Conservation (phyloP, 805 yeast species). For the Isabelozyma pseudorhagii region DNA sequence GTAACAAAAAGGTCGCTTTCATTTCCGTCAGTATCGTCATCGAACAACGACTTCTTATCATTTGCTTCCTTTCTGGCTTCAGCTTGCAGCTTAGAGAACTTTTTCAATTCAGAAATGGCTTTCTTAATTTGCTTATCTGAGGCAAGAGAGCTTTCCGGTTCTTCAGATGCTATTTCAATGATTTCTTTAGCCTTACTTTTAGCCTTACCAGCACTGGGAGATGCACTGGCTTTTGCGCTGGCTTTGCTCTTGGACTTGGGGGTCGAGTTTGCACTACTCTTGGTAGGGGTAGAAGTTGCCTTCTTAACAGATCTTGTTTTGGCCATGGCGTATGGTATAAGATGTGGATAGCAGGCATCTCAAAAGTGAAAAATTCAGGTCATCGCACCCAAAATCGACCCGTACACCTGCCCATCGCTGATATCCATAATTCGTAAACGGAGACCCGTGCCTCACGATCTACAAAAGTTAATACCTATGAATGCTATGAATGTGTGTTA, state of each 20-base stretch:
- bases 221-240: not conserved
- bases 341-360: not conserved
- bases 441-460: not conserved
- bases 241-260: not conserved
- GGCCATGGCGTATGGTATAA: slow-evolving; percentile 19
- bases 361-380: not conserved
- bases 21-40: slow-evolving; percentile 46
- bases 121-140: slow-evolving; percentile 17
- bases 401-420: not conserved
- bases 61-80: slow-evolving; percentile 28
- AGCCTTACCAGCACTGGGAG: slow-evolving; percentile 15
- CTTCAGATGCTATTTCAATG: slow-evolving; percentile 2
- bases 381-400: not conserved
- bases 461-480: not conserved
- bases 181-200: slow-evolving; percentile 14
- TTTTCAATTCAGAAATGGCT: slow-evolving; percentile 65
- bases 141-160: not conserved
- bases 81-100: slow-evolving; percentile 45
- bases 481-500: not conserved
- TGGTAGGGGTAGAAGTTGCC: slow-evolving; percentile 19
- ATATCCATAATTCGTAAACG: no score
- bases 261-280: not conserved
- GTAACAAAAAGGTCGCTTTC: slow-evolving; percentile 57
- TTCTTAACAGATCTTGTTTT: slow-evolving; percentile 29
- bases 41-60: slow-evolving; percentile 45